A percentile compares a stretch with the other conserved stretches of the same genome.
phyloP scores from a whole-genome alignment of 2,329 filamentous ascomycete genomes.

The Neonectria coccinea region DNA sequence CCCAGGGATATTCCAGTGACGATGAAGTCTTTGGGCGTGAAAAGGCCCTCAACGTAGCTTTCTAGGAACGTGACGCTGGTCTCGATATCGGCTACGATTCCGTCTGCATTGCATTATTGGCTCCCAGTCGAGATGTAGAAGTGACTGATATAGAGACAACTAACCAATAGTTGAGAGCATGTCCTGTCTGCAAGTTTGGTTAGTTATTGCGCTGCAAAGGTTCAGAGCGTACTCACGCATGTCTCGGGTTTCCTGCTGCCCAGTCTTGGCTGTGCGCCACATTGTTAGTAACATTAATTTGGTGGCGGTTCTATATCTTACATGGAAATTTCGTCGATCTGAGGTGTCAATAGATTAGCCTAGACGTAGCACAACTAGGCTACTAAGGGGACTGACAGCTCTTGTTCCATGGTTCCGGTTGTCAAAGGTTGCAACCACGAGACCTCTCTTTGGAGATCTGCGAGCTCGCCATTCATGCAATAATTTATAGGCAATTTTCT shows the following conservation, averaged over 20 bases:
- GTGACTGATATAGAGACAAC: neutral
- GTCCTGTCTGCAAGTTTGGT: neutral
- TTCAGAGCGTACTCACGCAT: neutral
- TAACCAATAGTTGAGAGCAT: conserved; percentile 14
- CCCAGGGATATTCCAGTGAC: conserved; percentile 7
- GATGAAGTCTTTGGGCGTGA: conserved; percentile 9
- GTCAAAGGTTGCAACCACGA: conserved; percentile 9
- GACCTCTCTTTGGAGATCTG: neutral
- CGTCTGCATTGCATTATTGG: neutral
- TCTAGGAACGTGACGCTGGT: conserved; percentile 12
- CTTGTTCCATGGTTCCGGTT: conserved; percentile 15
- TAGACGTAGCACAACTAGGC: too few species aligned
- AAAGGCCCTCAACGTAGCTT: conserved; percentile 7
- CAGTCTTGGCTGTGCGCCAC: conserved; percentile 2
- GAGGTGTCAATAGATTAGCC: neutral
- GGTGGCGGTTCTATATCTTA: neutral
- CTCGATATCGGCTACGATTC: conserved; percentile 7
- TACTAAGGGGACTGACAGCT: neutral
- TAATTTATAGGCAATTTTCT: conserved; percentile 6
- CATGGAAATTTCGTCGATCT: conserved; percentile 16
- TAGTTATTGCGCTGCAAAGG: neutral
- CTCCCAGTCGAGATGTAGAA: neutral
- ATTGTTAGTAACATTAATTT: neutral
- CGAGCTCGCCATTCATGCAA: conserved; percentile 5
- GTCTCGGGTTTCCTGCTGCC: neutral